A percentile compares a stretch with the other conserved stretches of the same genome.
Evolutionary conservation across 768 basidiomycete genomes (phyloP).

Genomic region (Suillus paluster): DNA sequence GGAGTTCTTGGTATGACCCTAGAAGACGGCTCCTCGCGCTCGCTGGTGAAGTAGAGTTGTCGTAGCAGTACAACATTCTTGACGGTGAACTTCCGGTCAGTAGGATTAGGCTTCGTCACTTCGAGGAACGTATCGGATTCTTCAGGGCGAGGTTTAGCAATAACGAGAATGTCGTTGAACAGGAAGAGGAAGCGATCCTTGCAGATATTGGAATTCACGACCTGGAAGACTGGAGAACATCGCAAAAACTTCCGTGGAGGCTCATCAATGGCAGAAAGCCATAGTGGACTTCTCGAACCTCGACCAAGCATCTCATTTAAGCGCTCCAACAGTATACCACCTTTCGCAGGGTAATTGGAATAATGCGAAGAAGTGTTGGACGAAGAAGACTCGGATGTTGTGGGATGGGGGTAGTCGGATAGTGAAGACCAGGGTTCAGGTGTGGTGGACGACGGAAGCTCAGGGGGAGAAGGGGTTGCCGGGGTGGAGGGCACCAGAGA

Average conservation of each 20-base stretch:
- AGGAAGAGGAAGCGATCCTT: conserved; percentile 97
- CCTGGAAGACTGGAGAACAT: conserved; percentile 88
- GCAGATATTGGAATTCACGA: conserved; percentile 90
- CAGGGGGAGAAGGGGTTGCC: conserved; percentile 52
- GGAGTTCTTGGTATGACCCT: conserved; percentile 60
- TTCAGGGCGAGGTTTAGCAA: conserved; percentile 86
- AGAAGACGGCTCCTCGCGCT: conserved; percentile 62
- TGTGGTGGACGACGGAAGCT: conserved; percentile 65
- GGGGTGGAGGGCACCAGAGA: conserved; percentile 35
- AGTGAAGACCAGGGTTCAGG: conserved; percentile 81
- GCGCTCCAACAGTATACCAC: conserved; percentile 62
- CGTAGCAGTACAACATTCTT: conserved; percentile 87
- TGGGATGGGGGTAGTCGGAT: conserved; percentile 69
- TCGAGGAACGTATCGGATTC: conserved; percentile 69
- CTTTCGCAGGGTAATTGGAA: conserved; percentile 52
- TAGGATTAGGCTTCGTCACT: conserved; percentile 53
- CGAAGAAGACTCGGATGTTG: conserved; percentile 75
- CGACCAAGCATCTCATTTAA: conserved; percentile 73
- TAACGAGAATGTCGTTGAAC: conserved; percentile 94
- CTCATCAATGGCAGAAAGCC: conserved; percentile 74
- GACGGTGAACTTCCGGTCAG: conserved; percentile 82
- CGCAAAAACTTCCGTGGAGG: conserved; percentile 87
- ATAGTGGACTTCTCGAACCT: conserved; percentile 59
- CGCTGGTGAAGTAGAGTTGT: conserved; percentile 69
- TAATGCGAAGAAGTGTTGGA: conserved; percentile 75